Base-by-base conservation (phyloP, 2,329 filamentous ascomycete genomes). In the Ophiosphaerella herpotricha region DNA sequence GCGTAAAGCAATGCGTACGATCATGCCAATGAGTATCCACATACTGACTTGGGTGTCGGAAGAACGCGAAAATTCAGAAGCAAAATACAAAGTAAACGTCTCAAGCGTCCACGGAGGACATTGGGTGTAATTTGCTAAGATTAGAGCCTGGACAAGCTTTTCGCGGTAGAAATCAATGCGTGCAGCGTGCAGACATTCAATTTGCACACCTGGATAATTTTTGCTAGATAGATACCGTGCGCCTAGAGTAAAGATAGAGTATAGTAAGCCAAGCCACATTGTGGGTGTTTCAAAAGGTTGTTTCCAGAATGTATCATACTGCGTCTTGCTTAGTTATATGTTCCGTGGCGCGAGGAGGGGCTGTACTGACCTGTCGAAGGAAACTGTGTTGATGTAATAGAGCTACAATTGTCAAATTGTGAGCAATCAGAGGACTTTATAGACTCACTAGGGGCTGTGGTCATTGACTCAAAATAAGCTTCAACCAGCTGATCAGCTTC, bases 261-360 rank as follows among this genome's bases (percentile, higher is more conserved):
- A 80, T 7, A 79, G 51, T 1, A 77, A 62, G 3, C 76, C 75
- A 14, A 79, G 53, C 77, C 77, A 80, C 55, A 75, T 72, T 7
- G 75, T 68, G 0, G 76, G 63, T 2, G 67, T 66, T 14, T 58
- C 58, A 8, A 64, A 68, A 1, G 73, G 75, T 33, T 71, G 63
- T n/a, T 52, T 45, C 77, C 77, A 80, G 53, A 80, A 79, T 2
- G 55, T 41, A 24, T 74, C 67, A 45, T 79, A 79, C 72, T 78
- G 40, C 6, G 13, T 24, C 3, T 4, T 9, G 7, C 36, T 65
- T 31, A 63, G 52, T 18, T 7, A 8, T 18, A 5, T 29, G 52
- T 18, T 7, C n/a, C 12, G 3, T 29, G 7, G 21, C 21, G 26
- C n/a, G 18, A 14, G 8, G 9, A 24, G 14, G 2, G 7, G 6